Evolutionary conservation across 306 rosid species (phyloP), one percentile per base, ranked within the genome.

Genomic region (Prunus mongolica): DNA sequence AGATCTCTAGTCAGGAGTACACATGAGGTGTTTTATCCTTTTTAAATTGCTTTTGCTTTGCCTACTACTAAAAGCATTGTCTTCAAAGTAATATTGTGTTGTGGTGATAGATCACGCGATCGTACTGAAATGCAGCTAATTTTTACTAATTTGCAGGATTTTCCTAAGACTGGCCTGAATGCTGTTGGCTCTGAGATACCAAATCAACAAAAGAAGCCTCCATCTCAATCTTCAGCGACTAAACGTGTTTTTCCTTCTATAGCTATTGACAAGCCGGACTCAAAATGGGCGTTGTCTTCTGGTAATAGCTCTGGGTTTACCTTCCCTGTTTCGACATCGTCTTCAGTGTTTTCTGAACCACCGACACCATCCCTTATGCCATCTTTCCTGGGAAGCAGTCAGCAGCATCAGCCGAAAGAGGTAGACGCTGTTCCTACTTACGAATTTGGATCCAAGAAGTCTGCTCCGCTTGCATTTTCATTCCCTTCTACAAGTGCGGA

Each of bases 321-420:
- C 55, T 95, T 95, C 75, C 98, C 96, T 8, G 86, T 95, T 74
- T 83, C 98, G 25, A 69, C 88, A 22, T 67, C 89, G 38, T 78
- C 93, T 8, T 83, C 81, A 38, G 86, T 76, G 68, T 75, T 86
- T 62, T 82, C 86, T 3, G 96, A 95, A 77, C 98, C 87, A 16
- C 96, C 97, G 20, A 94, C 97, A 30, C 97, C 97, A 19, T 87
- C 97, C 76, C 69, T 90, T 66, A 41, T 80, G 70, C 98, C 98
- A 32, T 71, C 88, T 28, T 65, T 83, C 79, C 75, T 81, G 25
- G 46, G 82, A 3, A 83, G 81, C 67, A 74, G 66, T 80, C 82
- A 80, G 76, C 66, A 77, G 44, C 44, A 30, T 30, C 87, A 78
- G 47, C 70, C 66, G 25, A 83, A 83, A 80, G 83, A 88, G 51